Evolutionary conservation across 768 basidiomycete genomes (phyloP).

Genomic region (Phylloporus scabripes): DNA sequence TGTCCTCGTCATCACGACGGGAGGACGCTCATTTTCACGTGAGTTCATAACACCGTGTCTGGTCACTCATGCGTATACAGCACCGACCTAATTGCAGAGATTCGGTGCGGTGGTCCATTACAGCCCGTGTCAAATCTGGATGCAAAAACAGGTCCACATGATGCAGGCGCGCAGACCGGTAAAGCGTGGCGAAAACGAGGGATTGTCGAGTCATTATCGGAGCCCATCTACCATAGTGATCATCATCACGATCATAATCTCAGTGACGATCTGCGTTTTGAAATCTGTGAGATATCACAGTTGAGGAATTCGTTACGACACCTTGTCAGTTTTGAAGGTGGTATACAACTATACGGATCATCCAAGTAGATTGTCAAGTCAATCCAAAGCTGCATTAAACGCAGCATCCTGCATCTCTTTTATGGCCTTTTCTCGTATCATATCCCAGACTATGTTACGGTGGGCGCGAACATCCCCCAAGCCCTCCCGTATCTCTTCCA

Average conservation of each 20-base stretch:
- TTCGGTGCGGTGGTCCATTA: too few species aligned
- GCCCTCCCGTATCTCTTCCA: conserved; percentile 79
- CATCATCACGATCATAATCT: neutral
- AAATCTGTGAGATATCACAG: too few species aligned
- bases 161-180: too few species aligned
- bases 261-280: neutral
- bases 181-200: too few species aligned
- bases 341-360: conserved; percentile 1
- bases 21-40: too few species aligned
- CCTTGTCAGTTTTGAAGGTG: neutral
- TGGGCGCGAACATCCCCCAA: conserved; percentile 71
- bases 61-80: too few species aligned
- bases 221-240: neutral
- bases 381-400: conserved; percentile 29
- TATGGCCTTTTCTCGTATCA: conserved; percentile 68
- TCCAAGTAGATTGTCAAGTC: neutral
- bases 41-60: too few species aligned
- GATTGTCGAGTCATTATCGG: too few species aligned
- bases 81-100: too few species aligned
- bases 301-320: too few species aligned
- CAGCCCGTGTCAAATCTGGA: neutral
- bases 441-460: conserved; percentile 68
- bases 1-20: too few species aligned
- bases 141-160: neutral
- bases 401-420: conserved; percentile 70